Base-by-base conservation (phyloP, 352 stramenopile species). In the Pythium aristosporum region DNA sequence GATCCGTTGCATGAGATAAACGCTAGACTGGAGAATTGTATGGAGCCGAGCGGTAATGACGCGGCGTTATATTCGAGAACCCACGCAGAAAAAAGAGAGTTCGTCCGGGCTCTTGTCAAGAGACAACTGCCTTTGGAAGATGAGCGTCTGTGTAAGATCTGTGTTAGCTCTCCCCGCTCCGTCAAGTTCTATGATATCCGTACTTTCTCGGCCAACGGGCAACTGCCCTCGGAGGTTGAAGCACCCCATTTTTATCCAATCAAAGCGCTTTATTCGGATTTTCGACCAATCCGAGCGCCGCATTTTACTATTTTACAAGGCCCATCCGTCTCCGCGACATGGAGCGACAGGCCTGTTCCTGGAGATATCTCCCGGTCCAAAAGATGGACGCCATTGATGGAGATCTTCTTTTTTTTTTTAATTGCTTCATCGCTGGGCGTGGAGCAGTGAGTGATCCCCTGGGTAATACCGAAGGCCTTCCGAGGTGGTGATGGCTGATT, bases 251-350 rank as follows among this genome's bases (percentile, higher is more conserved):
- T 54, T 28, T 47, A 37, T 30, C 57, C 57, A 63, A 63, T 57
- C 16, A 46, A 11, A 63, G 23, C 5, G 11, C 16, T 43, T 25
- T 42, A 57, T 42, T 55, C 21, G 32, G 9, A 49, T 5, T 63
- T 63, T 63, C 25, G 37, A 20, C 57, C 57, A 63, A 63, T 57
- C 28, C 56, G 16, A 13, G 16, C 16, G 48, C 46, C 18, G 30
- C 16, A 57, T 16, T 34, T 28, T 16, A 4, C 11, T 13, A 42
- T 23, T 42, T 42, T 51, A 20, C 23, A 25, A 23, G 11, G 20
- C 39, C 28, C 54, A 51, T n/a, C 46, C 48, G 18, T 46, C 39
- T 15, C 11, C 53, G 53, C 53, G 39, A 37, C 52, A 59, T 21
- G 52, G 25, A 30, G 25, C 25, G 25, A 30, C 25, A 30, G 25